These are phyloP conservation scores for Aspergillus caelatus DNA, from an alignment of 2,329 filamentous ascomycete species.

Conservation along the genomic window DNA sequence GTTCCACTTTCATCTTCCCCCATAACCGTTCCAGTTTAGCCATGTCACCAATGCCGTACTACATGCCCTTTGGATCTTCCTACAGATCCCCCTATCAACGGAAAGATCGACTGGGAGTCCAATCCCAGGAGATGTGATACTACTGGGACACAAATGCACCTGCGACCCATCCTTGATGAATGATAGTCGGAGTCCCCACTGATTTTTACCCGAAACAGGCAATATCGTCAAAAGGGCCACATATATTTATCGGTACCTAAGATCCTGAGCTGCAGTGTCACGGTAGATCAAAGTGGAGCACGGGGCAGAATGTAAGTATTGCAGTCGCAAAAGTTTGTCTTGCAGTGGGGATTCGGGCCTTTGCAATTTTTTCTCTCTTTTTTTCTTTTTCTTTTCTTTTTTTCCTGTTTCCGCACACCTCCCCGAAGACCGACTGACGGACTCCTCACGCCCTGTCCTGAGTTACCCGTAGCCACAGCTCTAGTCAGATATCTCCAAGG, in stretches of 20 bases:
- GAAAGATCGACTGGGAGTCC: conserved; percentile 1
- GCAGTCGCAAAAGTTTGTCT: conserved; percentile 10
- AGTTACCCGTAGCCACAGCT: background rate
- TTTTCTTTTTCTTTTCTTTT: background rate
- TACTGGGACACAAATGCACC: background rate
- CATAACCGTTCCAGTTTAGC: background rate
- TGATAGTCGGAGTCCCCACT: conserved; percentile 4
- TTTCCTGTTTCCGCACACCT: background rate
- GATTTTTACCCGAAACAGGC: background rate
- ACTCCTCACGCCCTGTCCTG: background rate
- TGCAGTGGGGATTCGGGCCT: background rate
- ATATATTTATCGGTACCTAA: conserved; percentile 8
- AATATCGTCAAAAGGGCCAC: conserved; percentile 3
- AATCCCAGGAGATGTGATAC: background rate
- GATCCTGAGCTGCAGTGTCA: conserved; percentile 12
- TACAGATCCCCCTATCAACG: background rate
- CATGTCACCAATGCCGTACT: background rate
- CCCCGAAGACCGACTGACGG: background rate
- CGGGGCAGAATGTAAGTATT: conserved; percentile 10
- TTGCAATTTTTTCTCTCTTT: background rate
- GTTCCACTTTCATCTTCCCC: background rate
- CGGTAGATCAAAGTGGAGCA: conserved; percentile 12
- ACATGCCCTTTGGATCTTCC: conserved; percentile 4
- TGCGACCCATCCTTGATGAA: conserved; percentile 3
- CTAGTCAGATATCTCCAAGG: background rate